phyloP scores from a whole-genome alignment of 2,329 filamentous ascomycete species.

The Chaetomiaceae sp. region DNA sequence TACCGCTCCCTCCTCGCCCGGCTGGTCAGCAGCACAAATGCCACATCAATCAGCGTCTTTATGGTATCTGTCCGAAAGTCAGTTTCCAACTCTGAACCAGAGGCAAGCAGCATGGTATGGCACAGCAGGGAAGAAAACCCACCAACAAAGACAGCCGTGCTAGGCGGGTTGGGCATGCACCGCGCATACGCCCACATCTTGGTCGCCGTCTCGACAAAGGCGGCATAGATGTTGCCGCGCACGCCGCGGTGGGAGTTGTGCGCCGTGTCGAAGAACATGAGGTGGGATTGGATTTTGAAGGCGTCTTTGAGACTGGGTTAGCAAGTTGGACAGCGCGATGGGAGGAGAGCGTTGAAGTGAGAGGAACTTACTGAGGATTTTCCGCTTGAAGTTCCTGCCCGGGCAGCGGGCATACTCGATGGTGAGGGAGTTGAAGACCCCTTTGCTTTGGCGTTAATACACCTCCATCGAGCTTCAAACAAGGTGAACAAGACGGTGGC shows the following conservation, averaged over 20 bases:
- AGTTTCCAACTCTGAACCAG: too few species aligned
- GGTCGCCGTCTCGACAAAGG: slow-evolving; percentile 71
- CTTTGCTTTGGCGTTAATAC: slow-evolving; percentile 32
- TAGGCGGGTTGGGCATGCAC: slow-evolving; percentile 60
- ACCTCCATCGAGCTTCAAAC: background rate
- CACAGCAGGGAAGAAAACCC: slow-evolving; percentile 30
- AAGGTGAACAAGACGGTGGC: background rate
- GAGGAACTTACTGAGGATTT: slow-evolving; percentile 59
- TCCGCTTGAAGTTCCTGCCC: slow-evolving; percentile 75
- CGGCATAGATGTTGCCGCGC: slow-evolving; percentile 67
- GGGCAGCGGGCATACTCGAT: slow-evolving; percentile 69
- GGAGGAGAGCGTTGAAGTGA: background rate
- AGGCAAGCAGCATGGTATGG: too few species aligned
- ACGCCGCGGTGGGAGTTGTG: slow-evolving; percentile 70
- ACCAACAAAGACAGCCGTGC: slow-evolving; percentile 59
- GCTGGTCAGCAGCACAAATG: slow-evolving; percentile 59
- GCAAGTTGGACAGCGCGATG: background rate
- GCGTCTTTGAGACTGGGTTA: slow-evolving; percentile 39
- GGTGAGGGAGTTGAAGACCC: slow-evolving; percentile 67
- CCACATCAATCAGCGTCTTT: slow-evolving; percentile 59
- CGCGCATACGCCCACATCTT: slow-evolving; percentile 63
- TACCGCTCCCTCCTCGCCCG: slow-evolving; percentile 42
- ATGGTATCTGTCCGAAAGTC: slow-evolving; percentile 51
- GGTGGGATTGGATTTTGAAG: slow-evolving; percentile 81
- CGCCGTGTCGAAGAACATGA: slow-evolving; percentile 75